Evolutionary conservation across 805 yeast genomes (phyloP).

Genomic region (Yarrowia deformans): DNA sequence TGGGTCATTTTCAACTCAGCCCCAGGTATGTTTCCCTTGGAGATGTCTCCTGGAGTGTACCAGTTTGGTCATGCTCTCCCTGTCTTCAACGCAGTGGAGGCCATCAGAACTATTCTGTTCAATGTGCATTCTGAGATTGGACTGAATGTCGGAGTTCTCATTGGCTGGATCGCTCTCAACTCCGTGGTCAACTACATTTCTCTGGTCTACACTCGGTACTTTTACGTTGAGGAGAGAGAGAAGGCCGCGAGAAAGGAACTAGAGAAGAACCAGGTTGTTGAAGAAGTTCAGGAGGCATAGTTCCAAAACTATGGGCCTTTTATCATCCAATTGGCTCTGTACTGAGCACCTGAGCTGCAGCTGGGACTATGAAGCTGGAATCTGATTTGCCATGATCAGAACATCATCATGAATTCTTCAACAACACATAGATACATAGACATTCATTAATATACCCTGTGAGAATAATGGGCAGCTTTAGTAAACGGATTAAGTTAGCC

Average conservation of each 20-base stretch:
- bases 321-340: too few relatives aligned
- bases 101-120: slow-evolving; percentile 65
- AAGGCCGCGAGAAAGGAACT: slow-evolving; percentile 12
- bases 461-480: neutral
- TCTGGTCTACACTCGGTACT: slow-evolving; percentile 7
- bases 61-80: slow-evolving; percentile 75
- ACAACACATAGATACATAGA: neutral
- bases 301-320: too few relatives aligned
- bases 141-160: slow-evolving; percentile 63
- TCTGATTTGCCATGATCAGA: too few relatives aligned
- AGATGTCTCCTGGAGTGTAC: slow-evolving; percentile 62
- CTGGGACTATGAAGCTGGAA: too few relatives aligned
- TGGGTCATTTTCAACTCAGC: slow-evolving; percentile 76
- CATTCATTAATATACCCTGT: neutral
- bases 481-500: too few relatives aligned
- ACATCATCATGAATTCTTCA: too few relatives aligned
- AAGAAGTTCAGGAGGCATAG: neutral
- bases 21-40: slow-evolving; percentile 72
- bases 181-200: slow-evolving; percentile 19
- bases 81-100: slow-evolving; percentile 68
- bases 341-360: too few relatives aligned
- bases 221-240: slow-evolving; percentile 18
- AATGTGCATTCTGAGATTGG: slow-evolving; percentile 66
- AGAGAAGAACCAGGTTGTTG: slow-evolving; percentile 20
- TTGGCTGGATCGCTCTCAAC: slow-evolving; percentile 67